These are phyloP conservation scores for Hypoxylon sp. DNA, from an alignment of 2,329 filamentous ascomycete genomes.

Conservation along the genomic window DNA sequence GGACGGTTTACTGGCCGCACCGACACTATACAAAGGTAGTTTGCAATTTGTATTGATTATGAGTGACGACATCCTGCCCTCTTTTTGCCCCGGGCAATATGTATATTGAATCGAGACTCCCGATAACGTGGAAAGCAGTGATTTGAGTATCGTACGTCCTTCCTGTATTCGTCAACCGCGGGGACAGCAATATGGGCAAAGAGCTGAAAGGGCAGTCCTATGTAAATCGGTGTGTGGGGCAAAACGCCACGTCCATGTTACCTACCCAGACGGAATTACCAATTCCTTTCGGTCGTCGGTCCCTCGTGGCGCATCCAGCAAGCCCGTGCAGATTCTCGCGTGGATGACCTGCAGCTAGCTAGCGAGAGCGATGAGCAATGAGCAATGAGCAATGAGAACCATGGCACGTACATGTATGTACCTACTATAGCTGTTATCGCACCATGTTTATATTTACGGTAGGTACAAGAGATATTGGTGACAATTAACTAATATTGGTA, in stretches of 20 bases:
- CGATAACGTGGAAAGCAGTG: constrained; percentile 44
- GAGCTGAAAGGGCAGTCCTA: constrained; percentile 27
- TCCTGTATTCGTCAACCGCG: constrained; percentile 41
- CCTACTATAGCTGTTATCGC: constrained; percentile 21
- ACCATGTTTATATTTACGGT: constrained; percentile 27
- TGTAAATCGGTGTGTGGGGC: constrained; percentile 36
- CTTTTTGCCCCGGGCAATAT: constrained; percentile 34
- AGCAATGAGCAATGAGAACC: constrained; percentile 15
- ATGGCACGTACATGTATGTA: constrained; percentile 16
- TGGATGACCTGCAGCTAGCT: constrained; percentile 44
- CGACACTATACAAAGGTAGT: constrained; percentile 25
- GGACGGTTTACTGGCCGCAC: constrained; percentile 25
- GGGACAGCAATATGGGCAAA: constrained; percentile 36
- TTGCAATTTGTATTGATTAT: constrained; percentile 32
- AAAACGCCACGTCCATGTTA: constrained; percentile 43
- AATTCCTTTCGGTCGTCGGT: constrained; percentile 44
- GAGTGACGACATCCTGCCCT: constrained; percentile 40
- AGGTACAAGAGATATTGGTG: constrained; percentile 16
- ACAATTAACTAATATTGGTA: constrained; percentile 16
- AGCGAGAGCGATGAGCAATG: constrained; percentile 21
- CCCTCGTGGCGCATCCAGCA: constrained; percentile 45
- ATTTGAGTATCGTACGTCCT: constrained; percentile 36
- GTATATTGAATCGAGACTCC: constrained; percentile 28
- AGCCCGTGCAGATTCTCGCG: constrained; percentile 45
- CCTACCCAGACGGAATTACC: constrained; percentile 46